Evolutionary conservation across 192 early-diverging fungal genomes (phyloP), one percentile per base, ranked within the genome.

Genomic region (Endogone sp.): DNA sequence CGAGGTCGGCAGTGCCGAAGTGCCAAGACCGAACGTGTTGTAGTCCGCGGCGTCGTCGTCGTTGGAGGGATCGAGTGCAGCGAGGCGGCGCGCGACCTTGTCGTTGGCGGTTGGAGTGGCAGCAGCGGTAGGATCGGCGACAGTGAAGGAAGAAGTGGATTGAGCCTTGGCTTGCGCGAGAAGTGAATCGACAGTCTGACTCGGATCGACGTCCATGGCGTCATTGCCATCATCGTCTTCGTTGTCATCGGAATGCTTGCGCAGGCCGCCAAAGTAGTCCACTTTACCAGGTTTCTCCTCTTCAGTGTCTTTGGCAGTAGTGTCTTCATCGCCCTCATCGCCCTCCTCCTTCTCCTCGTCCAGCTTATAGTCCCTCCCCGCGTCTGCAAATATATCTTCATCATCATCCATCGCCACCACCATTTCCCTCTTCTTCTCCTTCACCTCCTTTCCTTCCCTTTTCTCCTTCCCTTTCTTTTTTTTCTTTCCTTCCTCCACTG

Each of bases 381-480:
- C 94, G 64, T 93, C 94, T 6, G 86, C 91, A 86, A 97, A 97
- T 27, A 97, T 97, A 76, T 94, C 89, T 37, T 85, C 84, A 20
- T 78, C 82, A 23, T 92, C 89, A 30, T 89, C 85, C 28, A 79
- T 78, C 21, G 80, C 72, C 22, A 70, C 68, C 10, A 73, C 44
- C 24, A 49, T 58, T 28, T 69, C 57, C 65, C 60, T 69, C 8
- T 67, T 68, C 3, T 58, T 56, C 22, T 69, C 75, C 13, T 75
- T 82, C 20, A 60, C 27, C 64, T 57, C 80, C 77, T 56, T 60
- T 72, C 11, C 56, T 2, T 63, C 23, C 30, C 20, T 11, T 49
- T 61, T 56, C 67, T 29, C 62, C 64, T 68, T 80, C 31, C 74
- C 78, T 22, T 79, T 89, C 24, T 77, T 66, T 56, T 89, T 86